Percentiles rank a stretch among this genome's conserved stretches.
Conservation (phyloP, 306 rosid species). For the Gleditsia sinensis region DNA sequence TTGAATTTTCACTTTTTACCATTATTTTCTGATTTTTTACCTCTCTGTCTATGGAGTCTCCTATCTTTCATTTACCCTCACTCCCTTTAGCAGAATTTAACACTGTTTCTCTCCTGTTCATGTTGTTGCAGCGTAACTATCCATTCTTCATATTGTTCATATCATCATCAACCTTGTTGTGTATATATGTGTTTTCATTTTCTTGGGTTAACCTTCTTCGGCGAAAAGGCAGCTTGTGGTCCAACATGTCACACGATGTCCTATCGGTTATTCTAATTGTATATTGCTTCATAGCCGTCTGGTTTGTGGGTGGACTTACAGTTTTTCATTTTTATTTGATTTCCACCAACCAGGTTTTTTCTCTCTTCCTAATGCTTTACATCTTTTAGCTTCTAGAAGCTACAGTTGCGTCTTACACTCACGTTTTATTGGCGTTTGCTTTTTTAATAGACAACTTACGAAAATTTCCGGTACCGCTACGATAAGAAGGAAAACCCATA, state of each 20-base stretch:
- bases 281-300: slow-evolving; percentile 80
- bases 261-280: slow-evolving; percentile 71
- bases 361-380: slow-evolving; percentile 1
- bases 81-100: slow-evolving; percentile 28
- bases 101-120: slow-evolving; percentile 5
- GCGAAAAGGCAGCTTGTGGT: slow-evolving; percentile 47
- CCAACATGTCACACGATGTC: slow-evolving; percentile 51
- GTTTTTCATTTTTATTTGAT: slow-evolving; percentile 86
- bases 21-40: background rate
- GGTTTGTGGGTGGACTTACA: slow-evolving; percentile 96
- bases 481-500: slow-evolving; percentile 86
- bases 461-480: slow-evolving; percentile 87
- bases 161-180: slow-evolving; percentile 71
- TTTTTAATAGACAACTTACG: slow-evolving; percentile 78
- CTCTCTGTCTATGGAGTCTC: background rate
- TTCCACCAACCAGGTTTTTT: slow-evolving; percentile 74
- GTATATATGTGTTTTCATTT: slow-evolving; percentile 77
- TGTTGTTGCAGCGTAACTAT: slow-evolving; percentile 82
- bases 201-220: slow-evolving; percentile 76
- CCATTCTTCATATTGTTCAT: slow-evolving; percentile 80
- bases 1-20: background rate
- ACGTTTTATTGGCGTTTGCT: slow-evolving; percentile 17
- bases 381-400: background rate
- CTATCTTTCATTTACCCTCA: background rate
- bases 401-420: background rate